phyloP scores from a whole-genome alignment of 306 rosid species.

The Lotus japonicus region DNA sequence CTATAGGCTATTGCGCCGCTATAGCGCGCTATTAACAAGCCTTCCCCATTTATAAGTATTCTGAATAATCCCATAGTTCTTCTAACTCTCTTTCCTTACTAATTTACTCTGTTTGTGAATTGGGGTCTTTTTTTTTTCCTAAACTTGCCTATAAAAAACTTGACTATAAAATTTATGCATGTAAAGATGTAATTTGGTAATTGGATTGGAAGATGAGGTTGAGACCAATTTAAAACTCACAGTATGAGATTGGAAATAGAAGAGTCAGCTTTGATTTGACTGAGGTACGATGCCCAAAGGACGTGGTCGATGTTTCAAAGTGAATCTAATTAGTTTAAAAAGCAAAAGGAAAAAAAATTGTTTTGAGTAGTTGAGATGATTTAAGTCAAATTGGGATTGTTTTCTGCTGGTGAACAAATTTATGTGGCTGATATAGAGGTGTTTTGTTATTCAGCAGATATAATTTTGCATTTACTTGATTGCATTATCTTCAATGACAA shows the following conservation, averaged over 20 bases:
- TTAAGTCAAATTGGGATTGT: background rate
- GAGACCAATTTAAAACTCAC: background rate
- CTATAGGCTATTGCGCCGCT: too few relatives aligned
- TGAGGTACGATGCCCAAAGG: background rate
- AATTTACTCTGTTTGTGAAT: background rate
- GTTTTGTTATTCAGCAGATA: background rate
- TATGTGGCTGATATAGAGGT: background rate
- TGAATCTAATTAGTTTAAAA: background rate
- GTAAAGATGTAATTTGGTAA: background rate
- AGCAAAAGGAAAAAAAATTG: background rate
- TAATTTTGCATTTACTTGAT: too few relatives aligned
- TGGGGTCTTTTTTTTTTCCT: background rate
- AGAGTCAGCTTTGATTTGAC: too few relatives aligned
- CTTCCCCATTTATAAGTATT: background rate
- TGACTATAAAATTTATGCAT: background rate
- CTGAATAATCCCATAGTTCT: background rate
- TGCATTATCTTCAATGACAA: too few relatives aligned
- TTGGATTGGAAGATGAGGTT: background rate
- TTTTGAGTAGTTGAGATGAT: background rate
- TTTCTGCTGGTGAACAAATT: background rate
- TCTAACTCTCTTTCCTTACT: background rate
- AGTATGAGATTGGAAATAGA: too few relatives aligned
- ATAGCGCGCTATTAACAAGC: too few relatives aligned
- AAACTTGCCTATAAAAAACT: background rate
- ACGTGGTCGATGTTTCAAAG: background rate